phyloP scores from a whole-genome alignment of 2,329 filamentous ascomycete genomes.

The Neofusicoccum laricinum region DNA sequence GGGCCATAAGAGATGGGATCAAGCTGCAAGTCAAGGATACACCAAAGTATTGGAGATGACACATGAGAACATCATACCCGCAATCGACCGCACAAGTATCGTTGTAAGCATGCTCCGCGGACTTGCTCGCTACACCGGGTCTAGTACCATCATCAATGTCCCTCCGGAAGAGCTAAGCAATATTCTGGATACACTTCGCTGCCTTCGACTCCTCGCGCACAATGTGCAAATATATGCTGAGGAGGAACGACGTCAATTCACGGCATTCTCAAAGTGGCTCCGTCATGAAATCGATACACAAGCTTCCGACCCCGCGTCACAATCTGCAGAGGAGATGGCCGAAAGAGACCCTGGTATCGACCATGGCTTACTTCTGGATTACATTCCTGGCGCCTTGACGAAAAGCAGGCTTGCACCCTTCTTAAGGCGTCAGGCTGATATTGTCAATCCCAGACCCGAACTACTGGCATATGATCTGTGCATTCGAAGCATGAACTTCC shows the following conservation, averaged over 20 bases:
- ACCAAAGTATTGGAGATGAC: slow-evolving; percentile 72
- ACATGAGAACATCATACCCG: slow-evolving; percentile 86
- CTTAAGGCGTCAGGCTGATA: slow-evolving; percentile 45
- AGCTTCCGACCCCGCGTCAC: slow-evolving; percentile 59
- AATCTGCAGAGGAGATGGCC: slow-evolving; percentile 63
- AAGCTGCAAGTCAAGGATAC: slow-evolving; percentile 74
- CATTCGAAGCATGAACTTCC: slow-evolving; percentile 29
- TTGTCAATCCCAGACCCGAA: slow-evolving; percentile 17
- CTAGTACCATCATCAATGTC: slow-evolving; percentile 58
- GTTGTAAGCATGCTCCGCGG: slow-evolving; percentile 81
- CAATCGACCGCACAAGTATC: slow-evolving; percentile 76
- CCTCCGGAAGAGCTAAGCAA: slow-evolving; percentile 37
- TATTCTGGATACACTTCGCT: slow-evolving; percentile 66
- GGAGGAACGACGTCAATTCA: slow-evolving; percentile 75
- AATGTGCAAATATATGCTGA: slow-evolving; percentile 68
- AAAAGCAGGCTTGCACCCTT: slow-evolving; percentile 64
- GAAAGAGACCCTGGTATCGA: slow-evolving; percentile 78
- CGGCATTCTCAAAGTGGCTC: slow-evolving; percentile 79
- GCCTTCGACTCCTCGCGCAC: slow-evolving; percentile 72
- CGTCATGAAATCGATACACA: slow-evolving; percentile 78
- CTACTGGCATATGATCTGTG: slow-evolving; percentile 29
- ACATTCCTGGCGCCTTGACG: slow-evolving; percentile 70
- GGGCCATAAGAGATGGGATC: slow-evolving; percentile 95
- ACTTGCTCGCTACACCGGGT: slow-evolving; percentile 74
- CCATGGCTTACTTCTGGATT: slow-evolving; percentile 67